Evolutionary conservation across 2,329 filamentous ascomycete species (phyloP), one percentile per base, ranked within the genome.

Genomic region (Colletotrichum horii): DNA sequence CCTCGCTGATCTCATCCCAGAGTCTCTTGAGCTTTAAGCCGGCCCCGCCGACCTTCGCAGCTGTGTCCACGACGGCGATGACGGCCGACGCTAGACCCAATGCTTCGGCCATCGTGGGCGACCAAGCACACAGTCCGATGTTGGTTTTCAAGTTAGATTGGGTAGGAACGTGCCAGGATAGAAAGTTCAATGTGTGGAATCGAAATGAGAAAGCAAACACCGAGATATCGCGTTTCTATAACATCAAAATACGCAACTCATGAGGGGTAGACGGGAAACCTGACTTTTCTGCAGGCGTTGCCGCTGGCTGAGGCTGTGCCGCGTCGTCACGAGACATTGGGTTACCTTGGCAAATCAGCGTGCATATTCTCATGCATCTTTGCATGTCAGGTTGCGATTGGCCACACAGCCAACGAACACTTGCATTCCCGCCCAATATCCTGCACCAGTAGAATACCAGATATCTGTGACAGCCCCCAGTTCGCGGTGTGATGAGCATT

Each of bases 21-120:
- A 43, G 19, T 6, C 38, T 43, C 5, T 43, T 43, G 9, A 43
- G 38, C 8, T n/a, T 43, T 19, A 43, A 11, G 0, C 38, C 15
- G 19, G 19, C 38, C 19, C 38, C 38, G 8, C 38, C 38, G 3
- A 43, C 19, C 3, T 43, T 43, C 8, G 38, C n/a, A 19, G 38
- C 9, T 8, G n/a, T n/a, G 5, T 43, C 38, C 0, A 43, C 9
- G 19, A 43, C 38, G 2, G 38, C 38, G 19, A 43, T n/a, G 2
- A n/a, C 38, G 3, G 19, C 38, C 1, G 38, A 43, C 2, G 19
- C 38, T 43, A 43, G 8, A 2, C 38, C 38, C 9, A 43, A n/a
- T 0, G 9, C 19, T 1, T 43, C 38, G 2, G 38, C 38, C 19
- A 43, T 43, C 0, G 19, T n/a, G 38, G 2, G 36, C 4, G 16